Base-by-base conservation (phyloP, 2,329 filamentous ascomycete species). In the Aspergillus cejpii region DNA sequence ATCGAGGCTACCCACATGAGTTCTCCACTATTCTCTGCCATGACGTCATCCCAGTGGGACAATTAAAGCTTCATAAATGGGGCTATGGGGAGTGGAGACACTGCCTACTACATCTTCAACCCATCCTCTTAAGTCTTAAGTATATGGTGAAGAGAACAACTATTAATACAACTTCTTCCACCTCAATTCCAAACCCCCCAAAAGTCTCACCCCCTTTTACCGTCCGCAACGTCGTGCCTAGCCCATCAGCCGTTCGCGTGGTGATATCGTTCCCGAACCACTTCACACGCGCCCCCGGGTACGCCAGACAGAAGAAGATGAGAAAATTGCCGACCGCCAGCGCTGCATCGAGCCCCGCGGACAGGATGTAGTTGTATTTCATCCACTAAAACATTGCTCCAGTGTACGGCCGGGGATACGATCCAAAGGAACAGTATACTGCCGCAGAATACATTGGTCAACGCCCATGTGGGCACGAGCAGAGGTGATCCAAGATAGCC, bases 291-390 rank as follows among this genome's bases (percentile, higher is more conserved):
- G 37, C 55, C 0, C 58, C 59, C 4, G 54, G 56, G 39, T 55
- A 62, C 41, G 48, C 61, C 6, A 61, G 41, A 0, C 56, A 51
- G 21, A 62, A 53, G 46, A 62, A 61, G 15, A 58, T 62, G 2
- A 61, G 31, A 11, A 59, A 54, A 0, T 58, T 59, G 0, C 56
- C 58, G 17, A 60, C 47, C 1, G 56, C 51, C 3, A 62, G 57
- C 1, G 55, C 56, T 3, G 56, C 58, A 27, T 86, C 83, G 36
- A 87, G 69, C 1, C 79, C 83, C 0, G 81, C 81, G 26, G 80
- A 84, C 1, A 81, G 79, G 57, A 85, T 74, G 61, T 86, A 87
- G 66, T 86, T 86, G 65, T 85, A 86, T 62, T 81, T 80, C 53
- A 80, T 66, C 83, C 83, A 86, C 83, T 83, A 86, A 86, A 0